phyloP scores from a whole-genome alignment of 768 basidiomycete species.

The Chalciporus piperatus region DNA sequence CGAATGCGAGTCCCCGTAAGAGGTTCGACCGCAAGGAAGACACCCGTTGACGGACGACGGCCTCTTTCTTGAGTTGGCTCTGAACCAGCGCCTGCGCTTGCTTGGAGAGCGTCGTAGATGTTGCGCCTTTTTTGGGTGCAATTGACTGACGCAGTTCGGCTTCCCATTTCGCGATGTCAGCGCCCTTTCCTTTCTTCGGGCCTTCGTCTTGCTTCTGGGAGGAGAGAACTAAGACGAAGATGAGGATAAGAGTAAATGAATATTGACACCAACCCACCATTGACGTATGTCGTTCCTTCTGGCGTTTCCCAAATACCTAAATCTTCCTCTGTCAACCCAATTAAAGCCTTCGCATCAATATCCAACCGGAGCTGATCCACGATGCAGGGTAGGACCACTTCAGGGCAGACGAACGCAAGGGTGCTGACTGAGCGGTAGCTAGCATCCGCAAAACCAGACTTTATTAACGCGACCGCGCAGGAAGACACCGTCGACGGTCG shows the following conservation, averaged over 20 bases:
- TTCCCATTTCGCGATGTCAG: slow-evolving; percentile 93
- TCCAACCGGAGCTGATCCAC: slow-evolving; percentile 64
- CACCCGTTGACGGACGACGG: slow-evolving; percentile 61
- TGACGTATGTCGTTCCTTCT: slow-evolving; percentile 74
- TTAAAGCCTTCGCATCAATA: slow-evolving; percentile 57
- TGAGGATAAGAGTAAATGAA: neutral
- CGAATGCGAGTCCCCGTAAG: slow-evolving; percentile 65
- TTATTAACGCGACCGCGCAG: too few relatives aligned
- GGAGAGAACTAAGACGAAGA: slow-evolving; percentile 52
- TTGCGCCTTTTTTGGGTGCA: slow-evolving; percentile 70
- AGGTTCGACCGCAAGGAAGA: slow-evolving; percentile 50
- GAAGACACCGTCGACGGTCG: neutral
- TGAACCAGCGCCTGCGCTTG: slow-evolving; percentile 82
- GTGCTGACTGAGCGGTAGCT: slow-evolving; percentile 74
- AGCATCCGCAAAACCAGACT: slow-evolving; percentile 60
- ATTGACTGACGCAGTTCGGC: slow-evolving; percentile 85
- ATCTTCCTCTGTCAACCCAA: slow-evolving; percentile 67
- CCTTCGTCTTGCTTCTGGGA: slow-evolving; percentile 51
- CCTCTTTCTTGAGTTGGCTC: slow-evolving; percentile 81
- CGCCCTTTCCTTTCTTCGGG: slow-evolving; percentile 76
- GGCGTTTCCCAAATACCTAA: slow-evolving; percentile 85
- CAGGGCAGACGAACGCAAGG: slow-evolving; percentile 76
- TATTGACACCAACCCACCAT: slow-evolving; percentile 47
- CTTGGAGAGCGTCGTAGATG: slow-evolving; percentile 61
- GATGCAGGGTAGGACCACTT: slow-evolving; percentile 62